Conservation (phyloP, 2,329 filamentous ascomycete genomes). For the Colletotrichum sansevieriae region DNA sequence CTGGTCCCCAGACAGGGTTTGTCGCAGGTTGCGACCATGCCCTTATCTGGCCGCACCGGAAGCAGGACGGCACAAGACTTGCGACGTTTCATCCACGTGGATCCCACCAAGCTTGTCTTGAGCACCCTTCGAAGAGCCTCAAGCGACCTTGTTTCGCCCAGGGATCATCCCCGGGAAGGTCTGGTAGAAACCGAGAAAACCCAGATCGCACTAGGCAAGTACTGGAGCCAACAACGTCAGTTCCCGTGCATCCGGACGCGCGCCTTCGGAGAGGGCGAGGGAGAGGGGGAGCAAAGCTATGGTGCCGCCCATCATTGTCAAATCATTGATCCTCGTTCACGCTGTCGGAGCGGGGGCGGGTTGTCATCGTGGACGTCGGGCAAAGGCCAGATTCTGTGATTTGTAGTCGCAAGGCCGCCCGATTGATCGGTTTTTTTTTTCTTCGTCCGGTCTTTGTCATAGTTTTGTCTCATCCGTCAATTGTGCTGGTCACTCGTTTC, state of each 20-base stretch:
- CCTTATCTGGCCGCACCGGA: slow-evolving; percentile 30
- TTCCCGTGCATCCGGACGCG: slow-evolving; percentile 14
- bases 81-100: slow-evolving; percentile 39
- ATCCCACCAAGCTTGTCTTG: slow-evolving; percentile 26
- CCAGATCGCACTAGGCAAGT: neutral
- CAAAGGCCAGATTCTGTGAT: slow-evolving; percentile 20
- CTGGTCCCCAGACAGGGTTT: slow-evolving; percentile 29
- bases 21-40: slow-evolving; percentile 32
- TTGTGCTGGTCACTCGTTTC: slow-evolving; percentile 42
- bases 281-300: slow-evolving; percentile 18
- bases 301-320: slow-evolving; percentile 27
- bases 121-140: slow-evolving; percentile 18
- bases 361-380: slow-evolving; percentile 1
- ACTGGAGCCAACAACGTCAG: slow-evolving; percentile 9
- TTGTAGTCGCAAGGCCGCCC: slow-evolving; percentile 31
- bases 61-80: slow-evolving; percentile 38
- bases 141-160: slow-evolving; percentile 23
- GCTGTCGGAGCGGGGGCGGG: neutral
- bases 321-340: slow-evolving; percentile 9
- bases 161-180: slow-evolving; percentile 21
- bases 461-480: slow-evolving; percentile 16
- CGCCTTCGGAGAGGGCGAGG: slow-evolving; percentile 1
- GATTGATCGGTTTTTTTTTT: neutral
- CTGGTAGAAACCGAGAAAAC: neutral
- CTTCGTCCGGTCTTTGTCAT: slow-evolving; percentile 23